Conservation (phyloP, 1,139 yeast genomes). For the Zygosaccharomyces pseudobailii region DNA sequence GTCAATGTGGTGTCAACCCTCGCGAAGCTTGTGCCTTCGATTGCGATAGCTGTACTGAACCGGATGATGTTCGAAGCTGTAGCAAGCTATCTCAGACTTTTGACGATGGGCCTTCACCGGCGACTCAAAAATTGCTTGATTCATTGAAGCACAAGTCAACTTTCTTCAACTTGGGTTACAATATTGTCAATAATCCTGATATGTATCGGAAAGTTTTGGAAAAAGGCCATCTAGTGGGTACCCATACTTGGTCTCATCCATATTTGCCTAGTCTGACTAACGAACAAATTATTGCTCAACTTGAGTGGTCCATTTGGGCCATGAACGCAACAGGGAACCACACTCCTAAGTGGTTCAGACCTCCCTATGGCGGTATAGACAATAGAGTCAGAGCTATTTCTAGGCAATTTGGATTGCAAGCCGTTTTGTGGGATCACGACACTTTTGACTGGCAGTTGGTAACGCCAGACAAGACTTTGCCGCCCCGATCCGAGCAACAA, state of each 20-base stretch:
- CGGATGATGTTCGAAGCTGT: constrained; percentile 75
- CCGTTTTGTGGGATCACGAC: constrained; percentile 89
- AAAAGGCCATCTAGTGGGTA: constrained; percentile 74
- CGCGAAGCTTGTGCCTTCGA: constrained; percentile 73
- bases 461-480: constrained; percentile 26
- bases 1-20: constrained; percentile 50
- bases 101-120: constrained; percentile 89
- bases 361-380: constrained; percentile 94
- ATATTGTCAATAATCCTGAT: constrained; percentile 72
- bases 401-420: constrained; percentile 80
- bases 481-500: constrained; percentile 43
- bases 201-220: constrained; percentile 53
- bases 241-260: constrained; percentile 93
- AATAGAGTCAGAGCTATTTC: constrained; percentile 76
- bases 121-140: constrained; percentile 56
- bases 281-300: constrained; percentile 79
- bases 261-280: constrained; percentile 72
- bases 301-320: constrained; percentile 97
- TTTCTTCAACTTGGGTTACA: constrained; percentile 80
- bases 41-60: constrained; percentile 73
- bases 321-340: constrained; percentile 92
- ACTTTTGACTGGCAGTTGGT: constrained; percentile 86
- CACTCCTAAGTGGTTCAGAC: constrained; percentile 90
- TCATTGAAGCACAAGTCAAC: constrained; percentile 56
- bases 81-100: constrained; percentile 75